Base-by-base conservation (phyloP, 768 basidiomycete species). In the Gymnopilus dilepis region DNA sequence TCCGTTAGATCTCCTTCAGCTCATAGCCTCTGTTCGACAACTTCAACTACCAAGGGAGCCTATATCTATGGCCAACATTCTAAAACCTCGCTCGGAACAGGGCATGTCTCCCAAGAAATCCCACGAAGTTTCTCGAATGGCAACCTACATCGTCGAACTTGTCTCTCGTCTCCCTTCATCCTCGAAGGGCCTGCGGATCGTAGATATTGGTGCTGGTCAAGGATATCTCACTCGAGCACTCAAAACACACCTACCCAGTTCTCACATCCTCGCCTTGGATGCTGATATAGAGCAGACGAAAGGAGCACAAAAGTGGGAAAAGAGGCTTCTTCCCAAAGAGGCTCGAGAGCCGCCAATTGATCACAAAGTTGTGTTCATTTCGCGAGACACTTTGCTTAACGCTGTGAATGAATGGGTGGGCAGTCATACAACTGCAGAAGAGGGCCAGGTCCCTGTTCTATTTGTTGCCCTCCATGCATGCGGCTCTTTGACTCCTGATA, bases 191-290 rank as follows among this genome's bases (percentile, higher is more conserved):
- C 59, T 74, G 9, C 82, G 85, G 62, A 83, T 84, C 28, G 89
- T 92, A 33, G 91, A 92, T 62, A 79, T 91, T 42, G 91, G 91
- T 19, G 87, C 91, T 6, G 91, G 91, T 15, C 89, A 90, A 85
- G 90, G 85, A 5, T 88, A 91, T 68, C 73, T 91, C 22, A 88
- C 89, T 15, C 82, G 89, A 21, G 73, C 80, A 0, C 73, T 81
- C 13, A 76, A 76, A 50, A 56, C 60, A 2, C 75, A 74, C 30
- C 67, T 81, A 3, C 72, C 69, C 13, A 58, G 61, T 2, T 68
- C 73, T 5, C 79, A 83, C 50, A 81, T 91, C 12, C 83, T 92
- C 4, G 91, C 90, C 0, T 79, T 92, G 22, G 91, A 92, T 70
- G 83, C 80, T 28, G 82, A 87, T 61, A 76, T 79, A 37, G 77